A percentile compares a stretch with the other conserved stretches of the same genome.
phyloP scores from a whole-genome alignment of 768 basidiomycete species.

The Cystobasidium onofrii region DNA sequence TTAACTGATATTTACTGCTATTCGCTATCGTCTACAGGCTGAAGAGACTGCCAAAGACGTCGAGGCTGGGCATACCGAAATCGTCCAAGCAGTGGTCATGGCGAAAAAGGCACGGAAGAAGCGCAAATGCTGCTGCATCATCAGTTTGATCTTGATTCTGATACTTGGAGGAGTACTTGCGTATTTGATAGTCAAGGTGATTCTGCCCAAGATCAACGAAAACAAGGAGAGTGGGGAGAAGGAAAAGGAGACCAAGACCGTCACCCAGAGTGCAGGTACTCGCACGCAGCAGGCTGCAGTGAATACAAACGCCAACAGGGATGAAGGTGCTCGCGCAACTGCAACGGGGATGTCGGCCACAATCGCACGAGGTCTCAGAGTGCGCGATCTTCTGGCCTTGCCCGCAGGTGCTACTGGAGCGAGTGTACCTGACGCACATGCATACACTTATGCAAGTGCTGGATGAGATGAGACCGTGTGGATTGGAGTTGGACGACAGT shows the following conservation, averaged over 20 bases:
- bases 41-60: constrained; percentile 55
- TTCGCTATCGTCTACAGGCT: no score
- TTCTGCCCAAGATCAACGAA: constrained; percentile 32
- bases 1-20: no score
- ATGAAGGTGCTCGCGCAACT: background rate
- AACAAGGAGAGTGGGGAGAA: constrained; percentile 47
- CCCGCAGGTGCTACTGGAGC: background rate
- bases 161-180: constrained; percentile 62
- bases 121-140: constrained; percentile 89
- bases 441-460: background rate
- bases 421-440: background rate
- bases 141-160: constrained; percentile 57
- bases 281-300: constrained; percentile 3
- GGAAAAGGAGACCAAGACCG: constrained; percentile 2
- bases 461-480: background rate
- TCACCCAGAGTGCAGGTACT: background rate
- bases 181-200: constrained; percentile 51
- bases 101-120: constrained; percentile 84
- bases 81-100: constrained; percentile 71
- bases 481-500: no score
- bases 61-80: constrained; percentile 57
- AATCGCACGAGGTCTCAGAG: background rate
- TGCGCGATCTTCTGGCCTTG: background rate
- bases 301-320: background rate
- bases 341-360: background rate